Conservation (phyloP, 495 filamentous ascomycete genomes). For the Hyaloscypha variabilis region DNA sequence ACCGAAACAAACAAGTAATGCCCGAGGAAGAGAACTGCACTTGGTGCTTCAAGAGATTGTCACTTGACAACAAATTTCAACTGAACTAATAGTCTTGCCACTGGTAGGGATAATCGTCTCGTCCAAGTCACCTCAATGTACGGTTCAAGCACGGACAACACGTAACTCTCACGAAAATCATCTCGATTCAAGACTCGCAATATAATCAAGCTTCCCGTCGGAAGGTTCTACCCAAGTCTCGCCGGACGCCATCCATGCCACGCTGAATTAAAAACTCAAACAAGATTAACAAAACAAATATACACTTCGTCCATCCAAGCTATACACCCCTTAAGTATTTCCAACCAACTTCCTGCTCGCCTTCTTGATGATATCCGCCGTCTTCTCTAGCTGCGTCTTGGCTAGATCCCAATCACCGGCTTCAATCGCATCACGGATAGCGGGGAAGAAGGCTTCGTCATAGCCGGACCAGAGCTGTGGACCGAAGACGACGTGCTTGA, state of each 20-base stretch:
- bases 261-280: conserved; percentile 7
- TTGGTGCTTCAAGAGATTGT: too few species aligned
- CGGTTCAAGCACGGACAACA: not conserved
- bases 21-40: too few species aligned
- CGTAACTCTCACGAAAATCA: not conserved
- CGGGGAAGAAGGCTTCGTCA: conserved; percentile 79
- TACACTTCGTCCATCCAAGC: conserved; percentile 4
- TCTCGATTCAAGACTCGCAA: not conserved
- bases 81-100: too few species aligned
- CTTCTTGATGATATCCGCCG: conserved; percentile 64
- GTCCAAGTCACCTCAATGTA: too few species aligned
- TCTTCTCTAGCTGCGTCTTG: conserved; percentile 70
- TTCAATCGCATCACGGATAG: conserved; percentile 79
- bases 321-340: conserved; percentile 11
- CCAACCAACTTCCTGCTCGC: conserved; percentile 62
- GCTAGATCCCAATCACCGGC: conserved; percentile 70
- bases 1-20: too few species aligned
- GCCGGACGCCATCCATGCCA: conserved; percentile 17
- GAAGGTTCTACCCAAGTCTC: not conserved
- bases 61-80: too few species aligned
- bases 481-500: conserved; percentile 89
- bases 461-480: conserved; percentile 80
- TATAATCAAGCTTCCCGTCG: not conserved
- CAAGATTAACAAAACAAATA: conserved; percentile 6
- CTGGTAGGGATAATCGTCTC: too few species aligned